These are phyloP conservation scores for Linnemannia hyalina DNA, from an alignment of 192 early-diverging fungal genomes.

Conservation along the genomic window DNA sequence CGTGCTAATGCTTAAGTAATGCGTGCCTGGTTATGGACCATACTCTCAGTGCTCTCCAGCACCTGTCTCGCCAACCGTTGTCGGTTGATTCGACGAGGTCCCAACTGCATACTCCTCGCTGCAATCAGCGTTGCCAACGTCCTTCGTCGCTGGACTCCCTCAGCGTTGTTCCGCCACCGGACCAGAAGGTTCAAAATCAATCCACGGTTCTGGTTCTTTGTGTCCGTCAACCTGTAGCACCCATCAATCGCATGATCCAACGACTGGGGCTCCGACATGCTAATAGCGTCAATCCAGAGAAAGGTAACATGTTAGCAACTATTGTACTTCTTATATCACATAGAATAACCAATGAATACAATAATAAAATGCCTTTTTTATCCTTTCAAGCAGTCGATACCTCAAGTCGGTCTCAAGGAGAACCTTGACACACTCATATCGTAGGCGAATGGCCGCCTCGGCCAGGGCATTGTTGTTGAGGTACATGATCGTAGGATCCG, in stretches of 20 bases:
- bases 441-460: constrained; percentile 40
- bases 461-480: constrained; percentile 53
- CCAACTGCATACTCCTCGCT: constrained; percentile 23
- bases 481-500: constrained; percentile 43
- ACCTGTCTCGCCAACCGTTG: constrained; percentile 24
- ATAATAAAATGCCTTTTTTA: background rate
- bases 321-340: background rate
- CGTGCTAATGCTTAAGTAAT: background rate
- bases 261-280: constrained; percentile 43
- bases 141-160: constrained; percentile 39
- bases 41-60: background rate
- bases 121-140: constrained; percentile 44
- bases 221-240: constrained; percentile 43
- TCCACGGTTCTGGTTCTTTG: constrained; percentile 23
- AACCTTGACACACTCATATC: constrained; percentile 52
- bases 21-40: background rate
- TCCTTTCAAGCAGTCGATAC: constrained; percentile 4
- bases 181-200: constrained; percentile 37
- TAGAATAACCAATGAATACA: background rate
- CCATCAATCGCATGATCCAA: constrained; percentile 49
- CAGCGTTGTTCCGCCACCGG: constrained; percentile 35
- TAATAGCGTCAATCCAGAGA: constrained; percentile 1
- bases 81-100: constrained; percentile 40
- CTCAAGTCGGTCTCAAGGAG: constrained; percentile 48
- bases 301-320: background rate